phyloP scores from a whole-genome alignment of 805 yeast species.

The Maudiozyma turicensis region DNA sequence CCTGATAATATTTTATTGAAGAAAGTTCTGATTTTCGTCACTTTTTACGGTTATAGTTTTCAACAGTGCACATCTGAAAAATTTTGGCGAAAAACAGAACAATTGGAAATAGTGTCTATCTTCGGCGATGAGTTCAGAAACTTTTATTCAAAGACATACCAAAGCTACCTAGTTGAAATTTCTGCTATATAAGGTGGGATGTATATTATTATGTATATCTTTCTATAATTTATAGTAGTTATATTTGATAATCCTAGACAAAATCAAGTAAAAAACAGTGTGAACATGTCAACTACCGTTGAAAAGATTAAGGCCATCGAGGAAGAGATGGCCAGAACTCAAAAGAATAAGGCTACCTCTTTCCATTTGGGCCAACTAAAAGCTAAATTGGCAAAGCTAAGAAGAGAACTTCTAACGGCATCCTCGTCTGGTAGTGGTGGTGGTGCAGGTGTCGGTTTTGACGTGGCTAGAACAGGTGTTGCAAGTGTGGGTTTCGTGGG shows the following conservation, averaged over 20 bases:
- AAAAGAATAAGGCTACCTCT: slow-evolving; percentile 94
- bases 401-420: slow-evolving; percentile 79
- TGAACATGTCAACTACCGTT: slow-evolving; percentile 54
- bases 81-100: no score
- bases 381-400: slow-evolving; percentile 90
- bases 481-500: slow-evolving; percentile 98
- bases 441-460: slow-evolving; percentile 90
- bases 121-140: no score
- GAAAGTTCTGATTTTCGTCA: no score
- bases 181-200: no score
- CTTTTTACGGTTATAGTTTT: no score
- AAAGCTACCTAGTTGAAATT: no score
- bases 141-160: no score
- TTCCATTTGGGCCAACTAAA: slow-evolving; percentile 95
- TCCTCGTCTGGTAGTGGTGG: slow-evolving; percentile 72
- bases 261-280: background rate
- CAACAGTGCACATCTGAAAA: no score
- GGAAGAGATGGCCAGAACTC: slow-evolving; percentile 96
- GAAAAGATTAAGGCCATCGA: slow-evolving; percentile 80
- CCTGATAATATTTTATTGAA: no score
- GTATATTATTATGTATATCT: no score
- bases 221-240: background rate
- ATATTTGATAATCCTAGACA: background rate
- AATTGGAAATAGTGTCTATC: no score
- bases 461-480: slow-evolving; percentile 97